Percentiles rank a stretch among this genome's conserved stretches.
Conservation (phyloP, 2,329 filamentous ascomycete species). For the Paraconiothyrium brasiliense region DNA sequence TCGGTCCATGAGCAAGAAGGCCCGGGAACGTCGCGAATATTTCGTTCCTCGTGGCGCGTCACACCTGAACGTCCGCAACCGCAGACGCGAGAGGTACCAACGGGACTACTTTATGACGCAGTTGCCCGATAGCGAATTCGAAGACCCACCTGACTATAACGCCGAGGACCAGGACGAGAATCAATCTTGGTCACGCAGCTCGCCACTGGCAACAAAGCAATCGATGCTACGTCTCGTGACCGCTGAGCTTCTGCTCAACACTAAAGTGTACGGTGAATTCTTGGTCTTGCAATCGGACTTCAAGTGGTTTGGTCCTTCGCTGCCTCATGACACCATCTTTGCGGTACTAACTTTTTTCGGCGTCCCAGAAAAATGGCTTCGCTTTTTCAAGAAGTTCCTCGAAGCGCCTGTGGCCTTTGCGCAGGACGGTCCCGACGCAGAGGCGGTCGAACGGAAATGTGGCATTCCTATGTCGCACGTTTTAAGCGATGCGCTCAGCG, state of each 20-base stretch:
- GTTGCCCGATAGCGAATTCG: slow-evolving; percentile 55
- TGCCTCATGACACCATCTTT: slow-evolving; percentile 39
- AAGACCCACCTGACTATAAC: slow-evolving; percentile 51
- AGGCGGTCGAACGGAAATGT: slow-evolving; percentile 59
- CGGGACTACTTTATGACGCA: slow-evolving; percentile 65
- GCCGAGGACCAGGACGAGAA: slow-evolving; percentile 51
- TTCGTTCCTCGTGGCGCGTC: slow-evolving; percentile 48
- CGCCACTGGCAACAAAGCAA: slow-evolving; percentile 62
- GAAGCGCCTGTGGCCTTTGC: slow-evolving; percentile 67
- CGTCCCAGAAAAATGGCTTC: slow-evolving; percentile 35
- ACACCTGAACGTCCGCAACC: slow-evolving; percentile 41
- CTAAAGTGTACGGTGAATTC: slow-evolving; percentile 58
- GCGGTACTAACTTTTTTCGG: slow-evolving; percentile 40
- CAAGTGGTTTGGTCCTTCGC: slow-evolving; percentile 40
- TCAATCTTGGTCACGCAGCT: slow-evolving; percentile 41
- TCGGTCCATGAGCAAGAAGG: slow-evolving; percentile 46
- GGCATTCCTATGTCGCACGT: slow-evolving; percentile 69
- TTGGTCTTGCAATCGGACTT: slow-evolving; percentile 68
- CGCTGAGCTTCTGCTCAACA: slow-evolving; percentile 64
- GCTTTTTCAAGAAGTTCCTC: slow-evolving; percentile 52
- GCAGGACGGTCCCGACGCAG: slow-evolving; percentile 60
- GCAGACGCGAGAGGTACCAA: slow-evolving; percentile 51
- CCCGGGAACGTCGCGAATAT: slow-evolving; percentile 55
- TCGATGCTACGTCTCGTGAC: slow-evolving; percentile 65
- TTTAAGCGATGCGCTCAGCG: slow-evolving; percentile 68